A percentile compares a stretch with the other conserved stretches of the same genome.
Evolutionary conservation across 2,329 filamentous ascomycete species (phyloP).

Genomic region (Dothideomycetidae sp.): DNA sequence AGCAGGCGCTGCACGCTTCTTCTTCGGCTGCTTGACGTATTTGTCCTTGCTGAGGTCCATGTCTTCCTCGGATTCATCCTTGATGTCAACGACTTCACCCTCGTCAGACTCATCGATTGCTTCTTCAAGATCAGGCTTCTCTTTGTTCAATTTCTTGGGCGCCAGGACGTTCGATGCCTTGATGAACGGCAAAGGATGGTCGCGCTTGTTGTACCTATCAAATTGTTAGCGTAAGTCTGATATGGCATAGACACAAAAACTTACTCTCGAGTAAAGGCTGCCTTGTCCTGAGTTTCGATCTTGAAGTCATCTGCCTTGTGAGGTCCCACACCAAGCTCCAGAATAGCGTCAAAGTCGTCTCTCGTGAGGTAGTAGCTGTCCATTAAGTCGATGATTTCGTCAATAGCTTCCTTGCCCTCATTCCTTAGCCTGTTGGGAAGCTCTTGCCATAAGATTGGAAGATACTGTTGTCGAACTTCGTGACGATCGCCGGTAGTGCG

Average conservation of each 20-base stretch:
- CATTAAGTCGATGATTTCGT: conserved; percentile 84
- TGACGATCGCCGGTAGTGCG: conserved; percentile 80
- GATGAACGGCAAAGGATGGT: conserved; percentile 89
- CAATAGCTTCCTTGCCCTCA: conserved; percentile 70
- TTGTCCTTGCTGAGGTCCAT: conserved; percentile 88
- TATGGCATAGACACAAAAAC: conserved; percentile 24
- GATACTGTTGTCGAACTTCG: conserved; percentile 86
- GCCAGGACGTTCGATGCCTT: conserved; percentile 67
- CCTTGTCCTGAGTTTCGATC: conserved; percentile 73
- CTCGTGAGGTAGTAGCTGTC: conserved; percentile 90
- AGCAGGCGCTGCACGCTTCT: conserved; percentile 38
- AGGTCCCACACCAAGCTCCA: conserved; percentile 77
- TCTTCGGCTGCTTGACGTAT: conserved; percentile 85
- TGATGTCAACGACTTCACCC: conserved; percentile 32
- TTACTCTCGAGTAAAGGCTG: conserved; percentile 76
- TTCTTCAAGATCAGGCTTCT: conserved; percentile 87
- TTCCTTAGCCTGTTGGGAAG: conserved; percentile 58
- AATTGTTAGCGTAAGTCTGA: background rate
- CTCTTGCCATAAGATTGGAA: conserved; percentile 75
- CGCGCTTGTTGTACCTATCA: conserved; percentile 64
- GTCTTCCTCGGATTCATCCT: conserved; percentile 52
- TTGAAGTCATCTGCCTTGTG: conserved; percentile 63
- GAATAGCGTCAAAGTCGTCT: conserved; percentile 85
- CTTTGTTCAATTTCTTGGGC: conserved; percentile 52
- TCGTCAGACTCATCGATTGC: conserved; percentile 82